Percentiles rank a stretch among this genome's conserved stretches.
Evolutionary conservation across 305 asterid species (phyloP).

Genomic region (Fraxinus greggii): DNA sequence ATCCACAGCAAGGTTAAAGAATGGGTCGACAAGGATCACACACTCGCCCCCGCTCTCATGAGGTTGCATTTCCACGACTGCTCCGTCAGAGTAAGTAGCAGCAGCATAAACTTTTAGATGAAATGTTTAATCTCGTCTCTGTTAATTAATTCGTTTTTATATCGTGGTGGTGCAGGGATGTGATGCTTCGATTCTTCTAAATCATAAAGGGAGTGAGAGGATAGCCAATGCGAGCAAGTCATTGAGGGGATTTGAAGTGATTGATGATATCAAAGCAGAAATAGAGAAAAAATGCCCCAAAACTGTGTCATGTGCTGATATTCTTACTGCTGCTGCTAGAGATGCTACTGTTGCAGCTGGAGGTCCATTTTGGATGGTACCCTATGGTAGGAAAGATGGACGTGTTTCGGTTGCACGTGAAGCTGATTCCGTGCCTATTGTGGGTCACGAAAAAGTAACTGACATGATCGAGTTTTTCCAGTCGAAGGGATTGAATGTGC

Average conservation of each 20-base stretch:
- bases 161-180: constrained; percentile 53
- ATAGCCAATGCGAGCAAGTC: constrained; percentile 49
- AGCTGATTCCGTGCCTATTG: constrained; percentile 47
- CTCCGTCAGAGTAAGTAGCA: constrained; percentile 48
- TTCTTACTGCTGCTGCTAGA: constrained; percentile 59
- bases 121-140: not conserved
- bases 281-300: constrained; percentile 66
- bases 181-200: constrained; percentile 72
- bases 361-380: constrained; percentile 81
- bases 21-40: constrained; percentile 62
- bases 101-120: not conserved
- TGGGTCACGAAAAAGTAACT: constrained; percentile 65
- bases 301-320: constrained; percentile 82
- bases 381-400: constrained; percentile 81
- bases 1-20: constrained; percentile 39
- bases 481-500: constrained; percentile 68
- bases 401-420: constrained; percentile 53
- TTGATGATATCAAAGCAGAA: constrained; percentile 60
- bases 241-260: constrained; percentile 62
- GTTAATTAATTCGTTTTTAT: not conserved
- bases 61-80: constrained; percentile 82
- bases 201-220: constrained; percentile 62
- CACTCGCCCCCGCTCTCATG: constrained; percentile 74
- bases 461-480: constrained; percentile 64
- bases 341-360: constrained; percentile 68